phyloP scores from a whole-genome alignment of 192 early-diverging fungal genomes.

The Coemansia sp. region DNA sequence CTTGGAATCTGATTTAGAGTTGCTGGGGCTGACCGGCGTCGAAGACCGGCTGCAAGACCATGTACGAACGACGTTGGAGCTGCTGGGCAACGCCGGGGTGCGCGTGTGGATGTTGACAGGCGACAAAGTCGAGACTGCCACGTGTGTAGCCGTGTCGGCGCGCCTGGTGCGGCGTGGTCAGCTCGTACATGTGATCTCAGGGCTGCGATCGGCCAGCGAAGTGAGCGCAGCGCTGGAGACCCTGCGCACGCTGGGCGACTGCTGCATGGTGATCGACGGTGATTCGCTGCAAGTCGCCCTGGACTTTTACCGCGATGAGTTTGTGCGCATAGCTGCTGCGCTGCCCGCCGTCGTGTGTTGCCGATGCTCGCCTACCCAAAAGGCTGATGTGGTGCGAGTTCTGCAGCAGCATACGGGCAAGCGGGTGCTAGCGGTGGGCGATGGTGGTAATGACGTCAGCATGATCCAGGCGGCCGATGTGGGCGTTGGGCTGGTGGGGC shows the following conservation, averaged over 20 bases:
- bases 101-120: slow-evolving; percentile 98
- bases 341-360: slow-evolving; percentile 92
- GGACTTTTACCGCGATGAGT: slow-evolving; percentile 72
- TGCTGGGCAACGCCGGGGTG: slow-evolving; percentile 85
- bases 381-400: slow-evolving; percentile 84
- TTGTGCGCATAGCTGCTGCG: slow-evolving; percentile 71
- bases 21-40: slow-evolving; percentile 91
- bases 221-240: slow-evolving; percentile 66
- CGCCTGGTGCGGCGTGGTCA: slow-evolving; percentile 87
- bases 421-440: slow-evolving; percentile 86
- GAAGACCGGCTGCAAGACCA: slow-evolving; percentile 96
- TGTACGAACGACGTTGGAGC: slow-evolving; percentile 84
- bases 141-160: slow-evolving; percentile 90
- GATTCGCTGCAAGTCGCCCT: slow-evolving; percentile 81
- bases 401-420: slow-evolving; percentile 74
- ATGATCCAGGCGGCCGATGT: slow-evolving; percentile 98
- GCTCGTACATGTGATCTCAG: slow-evolving; percentile 76
- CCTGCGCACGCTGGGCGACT: slow-evolving; percentile 70
- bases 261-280: slow-evolving; percentile 88
- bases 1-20: slow-evolving; percentile 83
- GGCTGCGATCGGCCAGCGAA: slow-evolving; percentile 56
- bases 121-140: slow-evolving; percentile 97
- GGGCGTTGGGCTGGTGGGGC: slow-evolving; percentile 95
- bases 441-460: slow-evolving; percentile 95
- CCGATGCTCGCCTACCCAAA: slow-evolving; percentile 95